phyloP scores from a whole-genome alignment of 2,329 filamentous ascomycete species.

The Cylindrodendrum hubeiense region DNA sequence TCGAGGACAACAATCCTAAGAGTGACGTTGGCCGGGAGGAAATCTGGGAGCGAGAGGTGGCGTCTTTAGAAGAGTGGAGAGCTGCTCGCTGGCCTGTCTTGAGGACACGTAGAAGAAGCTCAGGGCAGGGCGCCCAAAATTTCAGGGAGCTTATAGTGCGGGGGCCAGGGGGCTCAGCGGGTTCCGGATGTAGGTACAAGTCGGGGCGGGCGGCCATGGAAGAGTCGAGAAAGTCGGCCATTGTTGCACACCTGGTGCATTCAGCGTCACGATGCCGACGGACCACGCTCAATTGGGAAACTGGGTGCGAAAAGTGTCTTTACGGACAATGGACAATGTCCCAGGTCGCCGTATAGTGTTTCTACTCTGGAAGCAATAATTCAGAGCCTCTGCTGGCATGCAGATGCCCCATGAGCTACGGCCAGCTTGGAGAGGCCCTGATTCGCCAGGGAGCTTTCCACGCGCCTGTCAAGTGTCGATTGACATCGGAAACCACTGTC shows the following conservation, averaged over 20 bases:
- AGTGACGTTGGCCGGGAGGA: conserved; percentile 43
- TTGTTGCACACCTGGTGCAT: conserved; percentile 17
- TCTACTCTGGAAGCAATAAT: background rate
- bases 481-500: background rate
- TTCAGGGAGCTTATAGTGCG: conserved; percentile 44
- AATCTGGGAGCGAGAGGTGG: conserved; percentile 36
- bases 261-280: conserved; percentile 20
- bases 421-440: background rate
- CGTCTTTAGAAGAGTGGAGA: conserved; percentile 46
- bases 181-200: conserved; percentile 16
- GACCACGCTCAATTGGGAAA: conserved; percentile 26
- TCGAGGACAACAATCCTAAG: conserved; percentile 46
- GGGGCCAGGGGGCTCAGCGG: conserved; percentile 32
- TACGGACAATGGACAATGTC: background rate
- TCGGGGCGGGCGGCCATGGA: conserved; percentile 33
- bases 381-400: background rate
- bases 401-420: background rate
- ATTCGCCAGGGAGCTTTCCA: background rate
- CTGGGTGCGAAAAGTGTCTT: conserved; percentile 6
- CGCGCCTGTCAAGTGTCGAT: background rate
- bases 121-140: conserved; percentile 34
- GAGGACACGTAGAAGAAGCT: conserved; percentile 51
- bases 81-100: conserved; percentile 41
- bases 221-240: conserved; percentile 36
- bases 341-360: background rate